Conservation (phyloP, 2,329 filamentous ascomycete species). For the Emmonsiellopsis sp. region DNA sequence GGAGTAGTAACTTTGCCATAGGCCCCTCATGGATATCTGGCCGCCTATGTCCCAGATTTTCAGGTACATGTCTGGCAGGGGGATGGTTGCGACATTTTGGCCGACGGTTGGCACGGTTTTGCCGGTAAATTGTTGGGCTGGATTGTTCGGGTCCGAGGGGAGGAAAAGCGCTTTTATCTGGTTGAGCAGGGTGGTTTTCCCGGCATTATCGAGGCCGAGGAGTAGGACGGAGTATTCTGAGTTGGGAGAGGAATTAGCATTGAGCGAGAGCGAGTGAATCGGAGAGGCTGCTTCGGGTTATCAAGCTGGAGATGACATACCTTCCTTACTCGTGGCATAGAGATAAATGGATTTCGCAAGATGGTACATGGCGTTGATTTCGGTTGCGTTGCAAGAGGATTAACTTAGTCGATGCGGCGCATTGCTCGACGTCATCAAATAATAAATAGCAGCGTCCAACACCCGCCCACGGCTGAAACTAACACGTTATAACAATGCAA, state of each 20-base stretch:
- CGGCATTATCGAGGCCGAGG: conserved; percentile 93
- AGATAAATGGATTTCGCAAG: conserved; percentile 90
- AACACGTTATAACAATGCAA: neutral
- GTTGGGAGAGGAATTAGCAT: neutral
- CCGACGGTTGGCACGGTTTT: conserved; percentile 95
- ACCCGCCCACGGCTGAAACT: no score
- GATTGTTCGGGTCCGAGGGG: conserved; percentile 20
- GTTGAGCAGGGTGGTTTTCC: conserved; percentile 95
- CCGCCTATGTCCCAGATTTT: conserved; percentile 98
- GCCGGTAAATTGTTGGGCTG: conserved; percentile 49
- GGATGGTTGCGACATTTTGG: conserved; percentile 89
- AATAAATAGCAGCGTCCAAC: neutral
- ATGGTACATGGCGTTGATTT: conserved; percentile 66
- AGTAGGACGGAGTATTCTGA: conserved; percentile 94
- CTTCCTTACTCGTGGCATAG: conserved; percentile 94
- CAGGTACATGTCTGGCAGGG: conserved; percentile 87
- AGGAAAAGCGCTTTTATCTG: conserved; percentile 84
- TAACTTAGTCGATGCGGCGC: neutral
- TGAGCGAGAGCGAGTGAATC: neutral
- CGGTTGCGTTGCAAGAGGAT: neutral
- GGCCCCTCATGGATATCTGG: conserved; percentile 74
- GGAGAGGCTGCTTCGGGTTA: neutral
- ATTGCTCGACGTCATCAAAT: neutral
- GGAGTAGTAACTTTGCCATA: conserved; percentile 95
- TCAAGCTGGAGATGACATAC: conserved; percentile 36